These are phyloP conservation scores for Cladosporium sp. DNA, from an alignment of 2,329 filamentous ascomycete genomes.

Conservation along the genomic window DNA sequence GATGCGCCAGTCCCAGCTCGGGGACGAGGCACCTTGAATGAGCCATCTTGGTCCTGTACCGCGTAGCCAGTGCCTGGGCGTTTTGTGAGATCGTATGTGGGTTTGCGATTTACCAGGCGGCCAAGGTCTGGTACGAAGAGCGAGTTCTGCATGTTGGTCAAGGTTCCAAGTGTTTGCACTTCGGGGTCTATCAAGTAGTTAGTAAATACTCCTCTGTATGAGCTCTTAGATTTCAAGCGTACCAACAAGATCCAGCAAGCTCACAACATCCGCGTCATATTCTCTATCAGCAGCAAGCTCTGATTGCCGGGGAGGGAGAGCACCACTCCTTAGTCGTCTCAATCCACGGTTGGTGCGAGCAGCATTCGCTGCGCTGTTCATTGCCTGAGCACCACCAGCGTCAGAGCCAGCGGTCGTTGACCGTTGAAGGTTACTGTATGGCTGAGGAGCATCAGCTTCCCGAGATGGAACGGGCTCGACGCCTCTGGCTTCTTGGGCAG, in stretches of 20 bases:
- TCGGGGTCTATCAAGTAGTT: constrained; percentile 64
- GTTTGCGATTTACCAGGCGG: constrained; percentile 67
- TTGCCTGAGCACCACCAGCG: constrained; percentile 18
- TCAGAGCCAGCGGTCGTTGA: constrained; percentile 2
- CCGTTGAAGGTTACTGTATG: background rate
- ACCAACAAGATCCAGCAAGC: constrained; percentile 67
- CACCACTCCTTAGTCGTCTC: constrained; percentile 16
- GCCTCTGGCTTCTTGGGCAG: constrained; percentile 11
- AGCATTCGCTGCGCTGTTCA: constrained; percentile 26
- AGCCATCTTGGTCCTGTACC: background rate
- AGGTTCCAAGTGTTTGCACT: constrained; percentile 74
- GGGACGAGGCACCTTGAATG: constrained; percentile 1
- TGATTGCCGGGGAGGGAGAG: constrained; percentile 6
- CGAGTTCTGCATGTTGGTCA: constrained; percentile 88
- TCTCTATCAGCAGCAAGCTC: constrained; percentile 33
- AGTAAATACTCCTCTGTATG: constrained; percentile 16
- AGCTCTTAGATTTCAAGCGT: constrained; percentile 27
- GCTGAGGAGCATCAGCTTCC: background rate
- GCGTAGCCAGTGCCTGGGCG: constrained; percentile 28
- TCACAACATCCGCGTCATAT: constrained; percentile 61
- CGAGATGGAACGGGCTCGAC: constrained; percentile 9
- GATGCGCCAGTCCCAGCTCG: constrained; percentile 8
- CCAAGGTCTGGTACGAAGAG: constrained; percentile 83
- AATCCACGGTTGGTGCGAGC: constrained; percentile 25
- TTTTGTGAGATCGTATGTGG: constrained; percentile 69